Base-by-base conservation (phyloP, 139 green algal species). In the Chlamydomonas schloesseri region DNA sequence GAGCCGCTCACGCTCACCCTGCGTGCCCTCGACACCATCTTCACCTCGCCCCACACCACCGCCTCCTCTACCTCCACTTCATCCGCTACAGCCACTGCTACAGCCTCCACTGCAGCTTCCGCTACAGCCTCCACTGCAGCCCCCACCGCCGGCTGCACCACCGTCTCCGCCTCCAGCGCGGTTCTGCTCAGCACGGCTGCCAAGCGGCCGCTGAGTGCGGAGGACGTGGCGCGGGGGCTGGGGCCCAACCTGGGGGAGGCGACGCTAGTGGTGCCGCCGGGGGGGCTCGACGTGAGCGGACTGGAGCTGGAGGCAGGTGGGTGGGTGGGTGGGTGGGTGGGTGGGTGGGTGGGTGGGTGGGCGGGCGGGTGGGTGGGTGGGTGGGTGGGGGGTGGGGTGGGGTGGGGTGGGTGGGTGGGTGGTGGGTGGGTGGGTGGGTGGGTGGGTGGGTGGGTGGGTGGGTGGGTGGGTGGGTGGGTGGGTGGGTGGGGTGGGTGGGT, bases 231-330 rank as follows among this genome's bases (percentile, higher is more conserved):
- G 20, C 87, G 84, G 31, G 93, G 88, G 18, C 71, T 97, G 60
- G 94, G 94, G 28, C 42, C 76, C 2, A 71, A 91, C 81, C 83
- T 97, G 53, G 93, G 93, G 11, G 93, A 93, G 31, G 93, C 90
- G 5, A 77, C 89, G 71, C 83, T 88, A 55, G 55, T n/a, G 69
- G 37, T 71, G 86, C 86, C 88, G 9, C 9, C 18, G 18, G 53
- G 71, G 9, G 46, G 14, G 17, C 65, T 95, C 34, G 92, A 96
- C 74, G 33, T 87, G 2, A 80, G 74, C 1, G 86, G 78, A 0
- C 91, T 95, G 34, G 75, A 90, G 14, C 69, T 95, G 50, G 72
- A 75, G 1, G 46, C 83, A 80, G 91, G 91, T 92, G 57, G 42
- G 75, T 15, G 11, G 47, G 29, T n/a, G 60, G 60, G 60, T n/a